phyloP scores from a whole-genome alignment of 2,329 filamentous ascomycete genomes.

The Fusarium goolgardi region DNA sequence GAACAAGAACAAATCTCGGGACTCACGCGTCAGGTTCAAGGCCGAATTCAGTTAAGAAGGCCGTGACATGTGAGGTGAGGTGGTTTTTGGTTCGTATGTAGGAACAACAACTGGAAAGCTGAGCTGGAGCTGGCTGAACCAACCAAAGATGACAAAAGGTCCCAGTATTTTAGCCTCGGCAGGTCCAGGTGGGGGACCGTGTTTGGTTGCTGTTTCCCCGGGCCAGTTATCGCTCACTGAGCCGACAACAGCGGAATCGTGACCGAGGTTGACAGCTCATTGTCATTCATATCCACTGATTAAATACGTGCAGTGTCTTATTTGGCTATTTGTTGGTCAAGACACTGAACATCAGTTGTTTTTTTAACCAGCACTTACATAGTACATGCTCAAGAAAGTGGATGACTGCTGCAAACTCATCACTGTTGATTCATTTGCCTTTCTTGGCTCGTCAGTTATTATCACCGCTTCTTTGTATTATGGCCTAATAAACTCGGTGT shows the following conservation, averaged over 20 bases:
- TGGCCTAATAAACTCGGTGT: slow-evolving; percentile 15
- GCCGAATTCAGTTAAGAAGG: slow-evolving; percentile 39
- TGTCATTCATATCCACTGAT: slow-evolving; percentile 33
- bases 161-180: slow-evolving; percentile 44
- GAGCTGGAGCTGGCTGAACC: slow-evolving; percentile 28
- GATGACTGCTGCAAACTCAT: not conserved
- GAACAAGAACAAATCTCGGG: slow-evolving; percentile 31
- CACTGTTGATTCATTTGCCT: not conserved
- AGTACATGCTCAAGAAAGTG: not conserved
- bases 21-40: slow-evolving; percentile 43
- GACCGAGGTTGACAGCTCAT: slow-evolving; percentile 33
- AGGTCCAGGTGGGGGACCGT: slow-evolving; percentile 37
- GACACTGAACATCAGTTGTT: not conserved
- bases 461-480: slow-evolving; percentile 10
- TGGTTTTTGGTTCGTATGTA: slow-evolving; percentile 32
- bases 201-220: slow-evolving; percentile 24
- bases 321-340: not conserved
- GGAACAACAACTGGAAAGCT: slow-evolving; percentile 24
- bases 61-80: slow-evolving; percentile 44
- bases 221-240: slow-evolving; percentile 18
- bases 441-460: slow-evolving; percentile 2
- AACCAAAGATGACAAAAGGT: slow-evolving; percentile 26
- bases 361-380: not conserved
- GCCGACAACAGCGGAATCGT: slow-evolving; percentile 35
- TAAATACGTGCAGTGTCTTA: slow-evolving; percentile 3